phyloP scores from a whole-genome alignment of 306 rosid genomes.

The Cajanus cajan region DNA sequence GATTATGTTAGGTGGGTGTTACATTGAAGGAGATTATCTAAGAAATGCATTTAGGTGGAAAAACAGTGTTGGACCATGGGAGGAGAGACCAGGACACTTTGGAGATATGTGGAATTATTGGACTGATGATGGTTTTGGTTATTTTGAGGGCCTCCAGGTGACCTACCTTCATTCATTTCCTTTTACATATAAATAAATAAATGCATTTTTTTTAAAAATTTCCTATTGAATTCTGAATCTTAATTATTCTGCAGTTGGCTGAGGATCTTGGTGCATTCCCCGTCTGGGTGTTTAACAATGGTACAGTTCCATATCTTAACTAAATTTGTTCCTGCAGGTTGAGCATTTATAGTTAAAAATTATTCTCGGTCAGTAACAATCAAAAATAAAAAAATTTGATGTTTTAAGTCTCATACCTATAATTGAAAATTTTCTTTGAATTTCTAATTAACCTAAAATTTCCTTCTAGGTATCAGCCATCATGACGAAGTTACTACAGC shows the following conservation, averaged over 20 bases:
- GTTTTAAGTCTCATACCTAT: too few species aligned
- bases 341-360: too few species aligned
- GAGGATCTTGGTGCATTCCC: slow-evolving; percentile 74
- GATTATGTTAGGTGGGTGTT: slow-evolving; percentile 61
- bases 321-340: too few species aligned
- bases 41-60: slow-evolving; percentile 91
- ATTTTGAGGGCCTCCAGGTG: slow-evolving; percentile 76
- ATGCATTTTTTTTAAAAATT: too few species aligned
- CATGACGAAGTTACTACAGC: too few species aligned
- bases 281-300: slow-evolving; percentile 81
- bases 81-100: slow-evolving; percentile 82
- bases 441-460: too few species aligned
- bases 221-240: background rate
- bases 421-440: too few species aligned
- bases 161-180: background rate
- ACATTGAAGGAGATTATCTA: slow-evolving; percentile 77
- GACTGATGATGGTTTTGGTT: slow-evolving; percentile 91
- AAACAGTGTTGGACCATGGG: slow-evolving; percentile 76
- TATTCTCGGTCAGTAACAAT: too few species aligned
- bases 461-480: too few species aligned
- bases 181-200: background rate
- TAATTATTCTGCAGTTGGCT: slow-evolving; percentile 49
- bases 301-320: too few species aligned
- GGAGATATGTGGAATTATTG: slow-evolving; percentile 83
- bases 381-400: too few species aligned